These are phyloP conservation scores for Rubroboletus pulcherrimus DNA, from an alignment of 768 basidiomycete species.

Conservation along the genomic window DNA sequence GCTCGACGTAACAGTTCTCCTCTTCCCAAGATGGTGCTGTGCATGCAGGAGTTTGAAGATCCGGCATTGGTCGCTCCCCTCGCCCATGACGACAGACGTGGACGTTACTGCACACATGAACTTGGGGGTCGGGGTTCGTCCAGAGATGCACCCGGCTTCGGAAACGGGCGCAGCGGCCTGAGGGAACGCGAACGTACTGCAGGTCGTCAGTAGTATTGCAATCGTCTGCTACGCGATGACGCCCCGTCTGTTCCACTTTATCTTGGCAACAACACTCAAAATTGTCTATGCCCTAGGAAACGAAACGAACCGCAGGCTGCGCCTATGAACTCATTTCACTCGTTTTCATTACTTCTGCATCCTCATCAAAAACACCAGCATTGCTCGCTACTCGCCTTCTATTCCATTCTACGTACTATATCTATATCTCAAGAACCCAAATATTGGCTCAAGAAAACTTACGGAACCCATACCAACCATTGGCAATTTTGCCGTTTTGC, in stretches of 20 bases:
- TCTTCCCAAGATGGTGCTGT: conserved; percentile 44
- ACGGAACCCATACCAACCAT: conserved; percentile 33
- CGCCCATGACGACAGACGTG: conserved; percentile 38
- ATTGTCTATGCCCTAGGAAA: conserved; percentile 8
- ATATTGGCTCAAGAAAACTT: conserved; percentile 29
- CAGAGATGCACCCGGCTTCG: conserved; percentile 57
- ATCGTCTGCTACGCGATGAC: conserved; percentile 1
- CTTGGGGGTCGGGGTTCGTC: conserved; percentile 41
- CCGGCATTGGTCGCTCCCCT: conserved; percentile 23
- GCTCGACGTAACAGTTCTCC: conserved; percentile 58
- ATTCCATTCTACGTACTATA: conserved; percentile 33
- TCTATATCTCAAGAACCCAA: conserved; percentile 35
- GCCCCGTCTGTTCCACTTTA: not conserved
- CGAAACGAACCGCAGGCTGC: conserved; percentile 21
- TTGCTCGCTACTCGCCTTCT: conserved; percentile 25
- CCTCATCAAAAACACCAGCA: conserved; percentile 28
- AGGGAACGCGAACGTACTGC: conserved; percentile 38
- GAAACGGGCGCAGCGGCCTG: conserved; percentile 63
- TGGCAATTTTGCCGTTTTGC: conserved; percentile 23
- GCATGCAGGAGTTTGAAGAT: conserved; percentile 33
- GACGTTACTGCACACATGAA: conserved; percentile 53
- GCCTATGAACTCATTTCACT: conserved; percentile 20
- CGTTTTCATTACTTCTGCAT: conserved; percentile 17
- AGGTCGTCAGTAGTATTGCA: conserved; percentile 22
- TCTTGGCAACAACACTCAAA: conserved; percentile 11